Conservation (phyloP, 768 basidiomycete species). For the Pholiota molesta region DNA sequence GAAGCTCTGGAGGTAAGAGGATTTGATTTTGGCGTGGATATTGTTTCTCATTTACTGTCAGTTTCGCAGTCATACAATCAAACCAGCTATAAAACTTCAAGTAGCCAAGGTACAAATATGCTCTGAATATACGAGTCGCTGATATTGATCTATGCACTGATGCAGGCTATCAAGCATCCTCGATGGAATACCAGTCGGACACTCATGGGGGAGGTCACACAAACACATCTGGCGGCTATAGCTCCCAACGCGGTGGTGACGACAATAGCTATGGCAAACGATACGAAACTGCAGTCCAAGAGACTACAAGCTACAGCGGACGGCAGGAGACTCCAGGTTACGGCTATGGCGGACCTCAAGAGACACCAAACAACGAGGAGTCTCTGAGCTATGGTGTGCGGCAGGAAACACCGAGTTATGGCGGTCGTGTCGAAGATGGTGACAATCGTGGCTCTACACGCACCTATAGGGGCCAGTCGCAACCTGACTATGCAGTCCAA, state of each 20-base stretch:
- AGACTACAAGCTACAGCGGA: neutral
- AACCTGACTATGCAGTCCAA: conserved; percentile 17
- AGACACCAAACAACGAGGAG: neutral
- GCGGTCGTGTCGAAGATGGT: conserved; percentile 18
- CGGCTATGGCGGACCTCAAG: neutral
- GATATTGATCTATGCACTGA: neutral
- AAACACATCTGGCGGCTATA: conserved; percentile 4
- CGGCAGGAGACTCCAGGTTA: neutral
- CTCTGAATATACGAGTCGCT: neutral
- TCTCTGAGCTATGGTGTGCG: neutral
- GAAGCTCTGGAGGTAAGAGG: neutral
- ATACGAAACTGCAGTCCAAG: neutral
- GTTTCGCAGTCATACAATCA: neutral
- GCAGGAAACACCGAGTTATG: conserved; percentile 1
- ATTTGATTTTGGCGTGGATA: neutral
- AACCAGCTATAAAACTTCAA: neutral
- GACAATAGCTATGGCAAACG: neutral
- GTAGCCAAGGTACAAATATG: neutral
- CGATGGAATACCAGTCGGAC: neutral
- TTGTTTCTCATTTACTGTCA: neutral
- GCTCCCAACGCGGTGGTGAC: conserved; percentile 14
- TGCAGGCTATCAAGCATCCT: neutral
- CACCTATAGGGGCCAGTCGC: neutral
- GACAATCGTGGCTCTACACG: conserved; percentile 8
- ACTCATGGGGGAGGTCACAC: conserved; percentile 5